Evolutionary conservation across 1,139 yeast genomes (phyloP).

Genomic region (Ogataea hybrid): DNA sequence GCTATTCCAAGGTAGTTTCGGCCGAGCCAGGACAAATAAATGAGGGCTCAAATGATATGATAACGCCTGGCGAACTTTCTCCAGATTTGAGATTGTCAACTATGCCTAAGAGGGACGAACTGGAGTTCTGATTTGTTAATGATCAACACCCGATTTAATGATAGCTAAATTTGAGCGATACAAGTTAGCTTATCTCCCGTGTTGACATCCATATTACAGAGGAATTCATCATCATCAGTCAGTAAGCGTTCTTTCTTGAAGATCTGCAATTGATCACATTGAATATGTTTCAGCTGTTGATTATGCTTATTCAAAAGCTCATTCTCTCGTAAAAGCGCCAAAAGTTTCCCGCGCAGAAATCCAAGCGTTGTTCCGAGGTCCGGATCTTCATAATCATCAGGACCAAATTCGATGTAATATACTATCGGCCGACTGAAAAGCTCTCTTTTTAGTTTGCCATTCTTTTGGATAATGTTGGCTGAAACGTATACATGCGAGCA

Average conservation of each 20-base stretch:
- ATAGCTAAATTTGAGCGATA: slow-evolving; percentile 25
- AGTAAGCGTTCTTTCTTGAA: slow-evolving; percentile 27
- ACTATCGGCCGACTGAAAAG: slow-evolving; percentile 42
- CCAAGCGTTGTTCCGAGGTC: slow-evolving; percentile 70
- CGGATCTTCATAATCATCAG: slow-evolving; percentile 73
- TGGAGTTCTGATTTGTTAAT: slow-evolving; percentile 25
- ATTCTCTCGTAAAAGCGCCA: slow-evolving; percentile 53
- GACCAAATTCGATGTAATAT: slow-evolving; percentile 75
- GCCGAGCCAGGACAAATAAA: too few relatives aligned
- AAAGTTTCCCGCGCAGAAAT: slow-evolving; percentile 48
- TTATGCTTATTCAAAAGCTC: slow-evolving; percentile 37
- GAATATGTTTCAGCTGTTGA: slow-evolving; percentile 33
- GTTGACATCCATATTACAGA: slow-evolving; percentile 61
- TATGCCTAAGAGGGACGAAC: slow-evolving; percentile 8
- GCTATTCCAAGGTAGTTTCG: not conserved
- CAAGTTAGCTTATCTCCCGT: slow-evolving; percentile 63
- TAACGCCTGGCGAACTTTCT: not conserved
- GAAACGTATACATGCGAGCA: slow-evolving; percentile 70
- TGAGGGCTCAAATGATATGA: too few relatives aligned
- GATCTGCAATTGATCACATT: slow-evolving; percentile 30
- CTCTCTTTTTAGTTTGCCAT: slow-evolving; percentile 12
- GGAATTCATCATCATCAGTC: slow-evolving; percentile 44
- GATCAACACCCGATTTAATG: not conserved
- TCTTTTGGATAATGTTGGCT: slow-evolving; percentile 36
- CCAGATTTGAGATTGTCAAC: not conserved